Evolutionary conservation across 2,329 filamentous ascomycete genomes (phyloP).

Genomic region (Scleromitrula shiraiana): DNA sequence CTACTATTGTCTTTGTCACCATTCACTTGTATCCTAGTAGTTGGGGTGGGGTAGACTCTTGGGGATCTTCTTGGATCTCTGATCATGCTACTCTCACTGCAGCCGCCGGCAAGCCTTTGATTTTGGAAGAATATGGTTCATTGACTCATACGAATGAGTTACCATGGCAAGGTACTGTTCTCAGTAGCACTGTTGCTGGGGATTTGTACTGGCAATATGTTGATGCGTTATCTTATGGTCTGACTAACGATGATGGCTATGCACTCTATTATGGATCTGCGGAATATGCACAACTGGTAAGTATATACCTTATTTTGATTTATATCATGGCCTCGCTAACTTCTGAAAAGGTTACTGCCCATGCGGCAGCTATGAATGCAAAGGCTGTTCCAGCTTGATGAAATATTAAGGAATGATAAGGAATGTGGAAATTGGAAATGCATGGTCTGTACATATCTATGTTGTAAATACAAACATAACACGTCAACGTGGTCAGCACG

Average conservation of each 20-base stretch:
- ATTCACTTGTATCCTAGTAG: constrained; percentile 43
- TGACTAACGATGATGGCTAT: constrained; percentile 24
- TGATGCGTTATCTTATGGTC: constrained; percentile 19
- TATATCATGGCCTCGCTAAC: background rate
- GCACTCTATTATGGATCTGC: constrained; percentile 24
- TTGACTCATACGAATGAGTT: constrained; percentile 15
- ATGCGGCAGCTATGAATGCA: constrained; percentile 21
- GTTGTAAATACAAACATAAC: no score
- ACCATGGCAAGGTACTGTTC: constrained; percentile 21
- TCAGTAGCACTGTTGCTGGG: constrained; percentile 20
- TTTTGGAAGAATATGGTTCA: constrained; percentile 35
- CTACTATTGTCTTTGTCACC: constrained; percentile 42
- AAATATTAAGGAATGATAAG: background rate
- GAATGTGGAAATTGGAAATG: background rate
- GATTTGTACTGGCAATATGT: constrained; percentile 30
- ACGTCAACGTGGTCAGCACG: no score
- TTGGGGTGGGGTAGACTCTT: constrained; percentile 34
- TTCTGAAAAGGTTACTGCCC: constrained; percentile 13
- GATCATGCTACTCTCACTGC: constrained; percentile 35
- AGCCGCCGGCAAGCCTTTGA: constrained; percentile 33
- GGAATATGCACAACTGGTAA: constrained; percentile 22
- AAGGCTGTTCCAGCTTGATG: constrained; percentile 10
- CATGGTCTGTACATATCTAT: no score
- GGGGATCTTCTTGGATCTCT: constrained; percentile 40
- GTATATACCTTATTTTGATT: background rate